Evolutionary conservation across 169 alveolate genomes (phyloP).

Genomic region (Plasmodium inui): DNA sequence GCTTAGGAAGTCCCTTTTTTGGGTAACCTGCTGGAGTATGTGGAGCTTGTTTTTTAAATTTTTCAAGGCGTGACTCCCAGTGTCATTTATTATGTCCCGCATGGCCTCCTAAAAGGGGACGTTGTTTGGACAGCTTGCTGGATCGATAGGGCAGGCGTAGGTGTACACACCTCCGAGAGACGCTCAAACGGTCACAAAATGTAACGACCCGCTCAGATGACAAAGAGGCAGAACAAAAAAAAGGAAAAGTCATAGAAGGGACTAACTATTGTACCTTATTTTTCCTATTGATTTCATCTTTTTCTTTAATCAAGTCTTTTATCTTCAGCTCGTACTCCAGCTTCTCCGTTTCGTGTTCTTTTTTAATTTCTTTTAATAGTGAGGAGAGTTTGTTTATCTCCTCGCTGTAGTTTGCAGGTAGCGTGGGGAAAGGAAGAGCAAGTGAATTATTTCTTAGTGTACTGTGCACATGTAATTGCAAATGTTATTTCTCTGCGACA

Average conservation of each 20-base stretch:
- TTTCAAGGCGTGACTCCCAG: conserved; percentile 4
- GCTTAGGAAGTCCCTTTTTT: background rate
- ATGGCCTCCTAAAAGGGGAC: conserved; percentile 9
- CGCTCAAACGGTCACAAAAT: background rate
- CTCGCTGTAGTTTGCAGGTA: background rate
- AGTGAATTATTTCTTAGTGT: background rate
- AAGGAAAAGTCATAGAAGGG: background rate
- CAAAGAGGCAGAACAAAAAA: background rate
- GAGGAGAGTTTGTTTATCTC: conserved; percentile 35
- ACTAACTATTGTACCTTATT: conserved; percentile 15
- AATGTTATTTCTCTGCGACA: background rate
- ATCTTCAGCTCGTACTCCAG: conserved; percentile 24
- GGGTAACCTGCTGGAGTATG: conserved; percentile 20
- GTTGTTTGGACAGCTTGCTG: background rate
- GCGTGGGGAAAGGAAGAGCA: background rate
- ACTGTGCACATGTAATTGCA: background rate
- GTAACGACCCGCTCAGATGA: background rate
- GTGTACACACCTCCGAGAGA: background rate
- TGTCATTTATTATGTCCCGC: conserved; percentile 23
- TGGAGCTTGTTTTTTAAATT: conserved; percentile 36
- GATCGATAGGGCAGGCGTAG: background rate
- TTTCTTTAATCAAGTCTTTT: conserved; percentile 32
- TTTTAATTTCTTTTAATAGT: conserved; percentile 8
- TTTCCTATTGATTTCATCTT: conserved; percentile 30
- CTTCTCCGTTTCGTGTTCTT: conserved; percentile 29